Percentiles rank a stretch among this genome's conserved stretches.
Conservation (phyloP, 176 grass and related monocot species). For the Pontederia paniculata region DNA sequence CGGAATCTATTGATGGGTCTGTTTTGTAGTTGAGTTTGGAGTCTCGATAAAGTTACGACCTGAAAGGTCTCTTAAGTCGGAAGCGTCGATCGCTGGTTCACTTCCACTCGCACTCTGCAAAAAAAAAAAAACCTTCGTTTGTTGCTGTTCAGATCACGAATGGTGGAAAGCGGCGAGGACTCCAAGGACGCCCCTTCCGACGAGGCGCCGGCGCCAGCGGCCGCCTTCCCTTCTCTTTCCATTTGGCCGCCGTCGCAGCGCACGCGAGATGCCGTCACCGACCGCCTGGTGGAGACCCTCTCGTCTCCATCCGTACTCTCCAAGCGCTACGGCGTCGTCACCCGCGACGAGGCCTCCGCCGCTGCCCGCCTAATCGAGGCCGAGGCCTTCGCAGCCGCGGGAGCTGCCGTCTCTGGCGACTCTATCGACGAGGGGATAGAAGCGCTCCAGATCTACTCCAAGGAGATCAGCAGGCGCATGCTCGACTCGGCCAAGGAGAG, state of each 20-base stretch:
- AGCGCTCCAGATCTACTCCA: conserved; percentile 73
- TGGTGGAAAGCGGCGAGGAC: too few species aligned
- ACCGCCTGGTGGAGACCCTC: conserved; percentile 72
- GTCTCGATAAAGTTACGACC: too few species aligned
- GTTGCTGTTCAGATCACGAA: too few species aligned
- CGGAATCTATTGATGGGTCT: too few species aligned
- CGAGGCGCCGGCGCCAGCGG: too few species aligned
- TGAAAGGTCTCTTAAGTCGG: too few species aligned
- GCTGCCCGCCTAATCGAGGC: conserved; percentile 48
- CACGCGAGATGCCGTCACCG: conserved; percentile 78
- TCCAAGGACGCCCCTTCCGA: too few species aligned
- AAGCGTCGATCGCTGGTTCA: too few species aligned
- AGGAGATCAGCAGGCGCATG: conserved; percentile 71
- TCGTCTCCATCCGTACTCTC: conserved; percentile 49
- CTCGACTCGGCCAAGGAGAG: conserved; percentile 48
- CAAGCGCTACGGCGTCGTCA: conserved; percentile 60
- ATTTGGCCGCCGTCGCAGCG: conserved; percentile 94
- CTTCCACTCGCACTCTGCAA: too few species aligned
- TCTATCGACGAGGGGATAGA: conserved; percentile 65
- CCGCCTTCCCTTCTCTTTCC: conserved; percentile 33
- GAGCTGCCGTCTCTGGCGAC: conserved; percentile 18
- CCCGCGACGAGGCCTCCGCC: conserved; percentile 36
- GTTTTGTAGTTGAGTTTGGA: too few species aligned
- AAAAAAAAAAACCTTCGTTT: too few species aligned
- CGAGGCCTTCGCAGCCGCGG: conserved; percentile 51